Percentiles rank a stretch among this genome's conserved stretches.
phyloP scores from a whole-genome alignment of 257 asterid species.

The Solanum infundibuliforme region DNA sequence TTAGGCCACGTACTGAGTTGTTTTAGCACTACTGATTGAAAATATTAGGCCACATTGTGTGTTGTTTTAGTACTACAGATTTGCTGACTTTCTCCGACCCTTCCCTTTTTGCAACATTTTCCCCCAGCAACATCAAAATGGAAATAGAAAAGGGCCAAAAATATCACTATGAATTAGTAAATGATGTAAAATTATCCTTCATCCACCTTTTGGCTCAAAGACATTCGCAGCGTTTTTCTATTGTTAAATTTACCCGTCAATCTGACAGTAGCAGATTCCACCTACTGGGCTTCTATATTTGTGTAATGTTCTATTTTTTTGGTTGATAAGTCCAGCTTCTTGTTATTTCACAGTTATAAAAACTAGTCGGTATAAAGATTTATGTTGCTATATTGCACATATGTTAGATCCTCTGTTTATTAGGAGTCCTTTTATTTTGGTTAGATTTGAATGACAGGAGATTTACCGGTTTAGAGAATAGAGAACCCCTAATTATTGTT shows the following conservation, averaged over 20 bases:
- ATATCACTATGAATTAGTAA: background rate
- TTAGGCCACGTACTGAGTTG: background rate
- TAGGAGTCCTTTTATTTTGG: background rate
- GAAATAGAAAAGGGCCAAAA: background rate
- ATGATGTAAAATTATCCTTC: background rate
- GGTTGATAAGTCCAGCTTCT: background rate
- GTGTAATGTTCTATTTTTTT: background rate
- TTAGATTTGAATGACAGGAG: background rate
- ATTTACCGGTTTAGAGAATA: background rate
- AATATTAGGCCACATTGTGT: background rate
- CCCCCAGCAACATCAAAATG: background rate
- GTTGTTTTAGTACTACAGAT: background rate
- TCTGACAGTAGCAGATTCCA: background rate
- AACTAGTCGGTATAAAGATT: background rate
- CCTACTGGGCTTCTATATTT: background rate
- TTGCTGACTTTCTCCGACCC: background rate
- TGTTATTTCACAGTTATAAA: background rate
- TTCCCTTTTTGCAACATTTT: background rate
- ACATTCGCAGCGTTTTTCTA: background rate
- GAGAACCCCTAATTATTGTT: background rate
- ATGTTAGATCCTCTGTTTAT: background rate
- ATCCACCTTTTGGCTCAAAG: background rate
- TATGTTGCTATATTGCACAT: background rate
- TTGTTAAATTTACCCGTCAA: background rate
- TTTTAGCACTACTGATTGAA: background rate